Base-by-base conservation (phyloP, 2,329 filamentous ascomycete species). In the Talaromyces sp. region DNA sequence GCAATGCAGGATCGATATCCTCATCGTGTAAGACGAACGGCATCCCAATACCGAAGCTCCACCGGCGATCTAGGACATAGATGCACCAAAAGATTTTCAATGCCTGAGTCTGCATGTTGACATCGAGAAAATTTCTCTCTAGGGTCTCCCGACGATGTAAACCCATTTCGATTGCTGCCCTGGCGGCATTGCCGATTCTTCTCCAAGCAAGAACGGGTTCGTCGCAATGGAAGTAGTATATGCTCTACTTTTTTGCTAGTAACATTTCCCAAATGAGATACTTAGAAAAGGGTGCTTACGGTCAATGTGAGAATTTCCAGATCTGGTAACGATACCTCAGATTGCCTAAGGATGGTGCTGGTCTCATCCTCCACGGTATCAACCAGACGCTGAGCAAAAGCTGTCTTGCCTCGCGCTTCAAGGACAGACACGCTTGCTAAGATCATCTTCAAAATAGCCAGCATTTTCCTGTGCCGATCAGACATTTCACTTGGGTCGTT, bases 81-180 rank as follows among this genome's bases (percentile, higher is more conserved):
- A 65, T 61, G 31, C 56, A 65, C 63, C 63, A 65, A 29, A 65
- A 65, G 5, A 65, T 3, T 25, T 22, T 22, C 11, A 53, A n/a
- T 17, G 63, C 63, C 22, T 38, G 22, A 27, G 7, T 22, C 19
- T 40, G 40, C 22, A 25, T 29, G 15, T 19, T 34, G 27, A n/a
- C 45, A n/a, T 51, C 17, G 7, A 43, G 29, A 5, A 62, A 51
- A 13, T 34, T 34, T 17, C 34, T 51, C 4, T 25, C 29, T 15
- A 62, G 2, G 3, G 31, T 34, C 13, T 62, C 60, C 19, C 29
- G 27, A 19, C 45, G 40, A 36, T 62, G 60, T 17, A 62, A 29
- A 2, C 93, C 93, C 63, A 93, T 82, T 74, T 93, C 90, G 25
- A 92, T 79, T 67, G 91, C 95, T 74, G 94, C 84, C 17, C 93